These are phyloP conservation scores for Monosporascus sp. DNA, from an alignment of 2,329 filamentous ascomycete genomes.

Conservation along the genomic window DNA sequence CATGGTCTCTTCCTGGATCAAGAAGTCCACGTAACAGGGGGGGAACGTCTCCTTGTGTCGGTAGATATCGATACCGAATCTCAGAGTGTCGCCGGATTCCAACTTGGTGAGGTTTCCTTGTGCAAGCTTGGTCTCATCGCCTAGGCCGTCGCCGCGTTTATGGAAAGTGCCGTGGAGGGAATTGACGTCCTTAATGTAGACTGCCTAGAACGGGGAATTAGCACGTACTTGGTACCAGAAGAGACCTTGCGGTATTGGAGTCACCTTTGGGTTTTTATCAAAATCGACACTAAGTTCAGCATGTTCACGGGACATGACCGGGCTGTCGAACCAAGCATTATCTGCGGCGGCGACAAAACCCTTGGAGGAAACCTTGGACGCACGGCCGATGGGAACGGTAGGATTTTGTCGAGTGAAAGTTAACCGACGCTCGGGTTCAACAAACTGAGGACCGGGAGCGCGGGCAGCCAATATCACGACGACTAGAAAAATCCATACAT, in stretches of 20 bases:
- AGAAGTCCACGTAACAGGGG: constrained; percentile 32
- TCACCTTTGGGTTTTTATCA: constrained; percentile 34
- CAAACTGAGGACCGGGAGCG: constrained; percentile 5
- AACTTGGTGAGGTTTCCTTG: constrained; percentile 15
- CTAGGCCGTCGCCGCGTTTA: constrained; percentile 24
- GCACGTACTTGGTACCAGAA: neutral
- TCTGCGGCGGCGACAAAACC: constrained; percentile 32
- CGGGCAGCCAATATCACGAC: constrained; percentile 1
- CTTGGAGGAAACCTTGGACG: constrained; percentile 40
- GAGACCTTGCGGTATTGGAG: constrained; percentile 3
- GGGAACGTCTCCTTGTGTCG: constrained; percentile 30
- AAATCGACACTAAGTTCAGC: constrained; percentile 46
- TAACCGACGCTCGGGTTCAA: constrained; percentile 22
- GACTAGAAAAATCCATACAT: neutral
- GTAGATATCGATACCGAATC: constrained; percentile 35
- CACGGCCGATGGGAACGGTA: constrained; percentile 33
- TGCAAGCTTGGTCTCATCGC: constrained; percentile 16
- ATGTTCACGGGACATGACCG: constrained; percentile 66
- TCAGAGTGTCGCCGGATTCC: constrained; percentile 29
- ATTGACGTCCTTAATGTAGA: constrained; percentile 39
- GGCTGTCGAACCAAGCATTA: constrained; percentile 66
- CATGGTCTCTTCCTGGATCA: constrained; percentile 21
- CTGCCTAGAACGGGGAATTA: constrained; percentile 31
- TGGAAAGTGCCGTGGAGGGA: constrained; percentile 51
- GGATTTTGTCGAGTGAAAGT: constrained; percentile 18